Evolutionary conservation across 495 filamentous ascomycete species (phyloP), one percentile per base, ranked within the genome.

Genomic region (Hamigera avellanea): DNA sequence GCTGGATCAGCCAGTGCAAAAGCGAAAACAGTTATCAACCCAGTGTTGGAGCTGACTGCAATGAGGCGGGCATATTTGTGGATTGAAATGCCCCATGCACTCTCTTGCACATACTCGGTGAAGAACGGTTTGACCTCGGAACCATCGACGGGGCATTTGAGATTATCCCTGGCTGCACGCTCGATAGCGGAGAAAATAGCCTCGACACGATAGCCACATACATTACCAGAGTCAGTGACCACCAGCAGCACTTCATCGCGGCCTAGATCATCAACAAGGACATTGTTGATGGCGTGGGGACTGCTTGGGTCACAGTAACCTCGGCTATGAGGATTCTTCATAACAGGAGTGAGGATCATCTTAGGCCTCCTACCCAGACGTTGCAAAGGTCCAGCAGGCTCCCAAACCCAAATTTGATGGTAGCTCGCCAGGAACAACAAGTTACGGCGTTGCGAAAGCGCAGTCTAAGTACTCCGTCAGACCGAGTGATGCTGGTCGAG

Each of bases 21-120:
- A 2, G 78, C 80, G 51, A 83, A 86, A 12, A 93, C 71, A 3
- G 68, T 73, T 32, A 91, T 75, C 19, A 72, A 59, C 17, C 67
- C 54, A 3, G 65, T 70, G 49, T 98, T 96, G 0, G 82, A 75
- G 36, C 80, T 78, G 13, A 89, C 80, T 0, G 87, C 91, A 36
- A 98, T 73, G 26, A 95, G 55, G 2, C 86, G 70, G 9, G 80
- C 78, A 41, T 77, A 65, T 43, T 79, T 74, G 47, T 96, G 89
- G 10, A 91, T 72, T 6, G 89, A 83, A 25, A 98, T 50, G 1
- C 91, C 91, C 91, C 91, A 98, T 3, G 86, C 89, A 40, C 83
- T 88, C 17, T 51, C 57, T 1, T 68, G 73, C 14, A 95, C 86
- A 54, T 80, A 81, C 36, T 80, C 69, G 46, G 76, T 71, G 39